Evolutionary conservation across 768 basidiomycete species (phyloP), one percentile per base, ranked within the genome.

Genomic region (Hydnomerulius pinastri): DNA sequence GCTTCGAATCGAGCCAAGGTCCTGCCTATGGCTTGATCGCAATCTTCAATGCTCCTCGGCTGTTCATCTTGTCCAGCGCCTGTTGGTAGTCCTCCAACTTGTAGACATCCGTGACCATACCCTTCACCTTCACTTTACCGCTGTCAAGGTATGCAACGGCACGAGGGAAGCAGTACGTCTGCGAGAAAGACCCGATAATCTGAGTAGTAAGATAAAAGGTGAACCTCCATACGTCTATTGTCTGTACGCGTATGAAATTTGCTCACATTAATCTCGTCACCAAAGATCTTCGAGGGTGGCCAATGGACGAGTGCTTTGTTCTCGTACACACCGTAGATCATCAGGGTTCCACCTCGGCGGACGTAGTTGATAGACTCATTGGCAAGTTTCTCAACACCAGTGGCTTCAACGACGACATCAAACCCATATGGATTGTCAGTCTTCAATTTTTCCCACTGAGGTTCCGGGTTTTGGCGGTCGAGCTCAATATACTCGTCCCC

Each of bases 161-260:
- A 5, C 92, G 85, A 37, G 92, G 90, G 85, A 96, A 94, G 69
- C 92, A 93, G 71, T 76, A 85, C 1, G 85, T 85, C 57, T 94
- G 92, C 8, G 92, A 87, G 74, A 93, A 94, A 1, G 92, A 94
- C 11, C 92, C 91, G 51, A 93, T 90, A 58, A 93, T 92, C 87
- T 90, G 47, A 30, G 25, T 45, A 42, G 11, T 0, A 49, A 40
- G 36, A 43, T 29, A 43, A 21, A 29, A 43, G 18, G 20, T 63
- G 23, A 56, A 40, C 1, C 38, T 0, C 3, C 35, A 23, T 6
- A 9, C 17, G n/a, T 6, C 5, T 10, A 10, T 21, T 4, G 17
- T 20, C 4, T 25, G n/a, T 33, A 25, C 1, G 15, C 0, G 10
- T 43, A 15, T 6, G 17, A 45, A 21, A 4, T 17, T 17, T 20